Conservation (phyloP, 164 flowering plant genomes). For the Vitis rotundifolia region DNA sequence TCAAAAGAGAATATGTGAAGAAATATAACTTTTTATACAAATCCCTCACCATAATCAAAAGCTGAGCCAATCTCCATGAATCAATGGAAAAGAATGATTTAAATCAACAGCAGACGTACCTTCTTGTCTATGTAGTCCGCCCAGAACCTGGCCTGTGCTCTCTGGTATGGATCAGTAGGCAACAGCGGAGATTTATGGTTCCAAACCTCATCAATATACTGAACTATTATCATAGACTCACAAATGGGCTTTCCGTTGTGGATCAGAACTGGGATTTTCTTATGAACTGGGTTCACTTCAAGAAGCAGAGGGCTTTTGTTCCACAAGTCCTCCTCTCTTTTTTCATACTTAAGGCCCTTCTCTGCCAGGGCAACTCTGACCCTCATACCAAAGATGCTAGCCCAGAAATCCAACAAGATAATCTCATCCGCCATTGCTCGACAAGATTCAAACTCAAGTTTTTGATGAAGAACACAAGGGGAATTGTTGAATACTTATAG, state of each 20-base stretch:
- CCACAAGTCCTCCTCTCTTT: conserved; percentile 7
- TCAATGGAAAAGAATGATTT: not conserved
- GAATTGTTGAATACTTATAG: too few species aligned
- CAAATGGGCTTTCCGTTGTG: conserved; percentile 20
- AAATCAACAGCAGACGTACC: not conserved
- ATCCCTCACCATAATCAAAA: too few species aligned
- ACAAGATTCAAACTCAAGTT: too few species aligned
- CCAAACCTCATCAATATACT: conserved; percentile 26
- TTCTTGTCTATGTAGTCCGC: conserved; percentile 12
- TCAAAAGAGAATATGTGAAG: too few species aligned
- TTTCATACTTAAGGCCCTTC: conserved; percentile 19
- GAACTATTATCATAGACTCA: conserved; percentile 15
- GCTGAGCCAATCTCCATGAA: not conserved
- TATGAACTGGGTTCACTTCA: conserved; percentile 23
- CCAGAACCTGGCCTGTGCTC: conserved; percentile 21
- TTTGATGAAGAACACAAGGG: too few species aligned
- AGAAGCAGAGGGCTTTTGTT: conserved; percentile 18
- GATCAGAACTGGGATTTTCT: conserved; percentile 19
- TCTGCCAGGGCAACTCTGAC: conserved; percentile 26
- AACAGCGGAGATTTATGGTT: conserved; percentile 9
- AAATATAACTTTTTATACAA: too few species aligned
- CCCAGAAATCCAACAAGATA: conserved; percentile 20
- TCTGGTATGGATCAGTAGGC: conserved; percentile 15
- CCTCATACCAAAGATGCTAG: conserved; percentile 30
- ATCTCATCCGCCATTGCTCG: conserved; percentile 25